Base-by-base conservation (phyloP, 2,329 filamentous ascomycete species). In the Dactylonectria macrodidyma region DNA sequence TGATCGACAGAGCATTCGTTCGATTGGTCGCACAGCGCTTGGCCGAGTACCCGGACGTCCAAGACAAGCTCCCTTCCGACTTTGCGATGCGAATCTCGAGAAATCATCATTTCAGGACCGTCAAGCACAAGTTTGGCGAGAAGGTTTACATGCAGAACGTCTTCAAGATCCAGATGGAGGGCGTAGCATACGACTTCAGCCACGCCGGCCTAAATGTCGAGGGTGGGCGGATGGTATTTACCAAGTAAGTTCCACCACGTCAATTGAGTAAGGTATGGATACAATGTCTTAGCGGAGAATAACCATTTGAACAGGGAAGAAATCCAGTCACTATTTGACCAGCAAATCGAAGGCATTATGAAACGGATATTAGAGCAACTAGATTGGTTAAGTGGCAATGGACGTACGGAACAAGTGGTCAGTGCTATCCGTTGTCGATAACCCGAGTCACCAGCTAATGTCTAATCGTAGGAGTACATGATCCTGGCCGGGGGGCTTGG, bases 401-500 rank as follows among this genome's bases (percentile, higher is more conserved):
- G 74, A 1, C 67, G 77, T 26, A 69, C 73, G 0, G 75, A 79
- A 34, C 78, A 82, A 61, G 79, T 84, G 59, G 81, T 82, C 70
- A 69, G 79, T 66, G 9, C n/a, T 24, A 6, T 6, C 11, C 7
- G 14, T 30, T 34, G 19, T 19, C 19, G 19, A 19, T 19, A 19
- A 19, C 19, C 1, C 19, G 19, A 19, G 19, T 19, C 19, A 19
- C 19, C 19, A 19, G 19, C 19, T 19, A 1, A 19, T 19, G 19
- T 19, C 19, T 19, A 19, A 19, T 19, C 19, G 19, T 19, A 84
- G 83, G 78, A 78, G 65, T 81, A 81, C 62, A 78, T 86, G 71
- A 81, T 85, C 6, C 74, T 86, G 0, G 84, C 83, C 0, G 84
- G 84, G 2, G 84, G 84, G 0, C 74, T 86, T 1, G 83, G 84